Evolutionary conservation across 1,139 yeast species (phyloP).

Genomic region (Taphrina sp.): DNA sequence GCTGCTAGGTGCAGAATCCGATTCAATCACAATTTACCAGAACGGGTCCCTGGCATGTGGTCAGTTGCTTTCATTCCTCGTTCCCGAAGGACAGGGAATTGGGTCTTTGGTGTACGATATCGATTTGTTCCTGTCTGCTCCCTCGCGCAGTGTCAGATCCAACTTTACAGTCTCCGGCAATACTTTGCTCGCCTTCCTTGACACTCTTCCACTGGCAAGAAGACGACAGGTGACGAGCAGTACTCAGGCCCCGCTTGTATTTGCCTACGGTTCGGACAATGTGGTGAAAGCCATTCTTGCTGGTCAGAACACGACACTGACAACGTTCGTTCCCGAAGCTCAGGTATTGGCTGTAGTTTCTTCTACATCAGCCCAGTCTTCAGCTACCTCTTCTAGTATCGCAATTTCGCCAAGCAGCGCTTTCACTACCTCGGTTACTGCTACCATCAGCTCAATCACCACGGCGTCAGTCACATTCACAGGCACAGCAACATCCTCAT

Average conservation of each 20-base stretch:
- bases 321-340: conserved; percentile 5
- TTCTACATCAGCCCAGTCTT: neutral
- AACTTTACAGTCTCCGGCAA: neutral
- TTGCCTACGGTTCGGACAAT: conserved; percentile 4
- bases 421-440: neutral
- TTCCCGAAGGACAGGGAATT: neutral
- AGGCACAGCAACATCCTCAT: neutral
- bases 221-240: neutral
- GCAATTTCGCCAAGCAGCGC: neutral
- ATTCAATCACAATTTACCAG: conserved; percentile 3
- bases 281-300: neutral
- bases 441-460: neutral
- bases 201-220: neutral
- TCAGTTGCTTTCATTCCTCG: neutral
- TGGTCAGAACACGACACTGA: conserved; percentile 7
- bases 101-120: neutral
- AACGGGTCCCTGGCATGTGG: conserved; percentile 18
- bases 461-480: neutral
- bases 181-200: neutral
- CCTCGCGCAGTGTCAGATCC: neutral
- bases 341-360: neutral
- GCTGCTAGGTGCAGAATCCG: neutral
- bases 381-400: neutral
- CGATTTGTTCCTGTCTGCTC: neutral
- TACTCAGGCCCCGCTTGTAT: neutral